phyloP scores from a whole-genome alignment of 257 asterid genomes.

The Nicotiana otophora region DNA sequence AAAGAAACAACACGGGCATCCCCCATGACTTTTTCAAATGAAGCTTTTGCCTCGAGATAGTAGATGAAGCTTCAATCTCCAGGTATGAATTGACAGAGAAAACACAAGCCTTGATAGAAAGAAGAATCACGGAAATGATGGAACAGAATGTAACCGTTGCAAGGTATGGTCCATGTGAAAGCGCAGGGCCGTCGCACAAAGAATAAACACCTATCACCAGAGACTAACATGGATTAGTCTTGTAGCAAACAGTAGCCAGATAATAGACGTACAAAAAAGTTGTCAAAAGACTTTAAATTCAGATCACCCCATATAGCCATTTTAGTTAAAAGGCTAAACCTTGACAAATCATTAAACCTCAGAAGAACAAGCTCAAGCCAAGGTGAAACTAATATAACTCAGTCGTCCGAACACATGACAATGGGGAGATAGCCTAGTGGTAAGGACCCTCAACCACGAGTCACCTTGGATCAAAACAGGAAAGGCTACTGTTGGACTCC shows the following conservation, averaged over 20 bases:
- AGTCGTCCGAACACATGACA: neutral
- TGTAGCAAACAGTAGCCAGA: neutral
- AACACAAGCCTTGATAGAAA: conserved; percentile 78
- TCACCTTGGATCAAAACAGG: neutral
- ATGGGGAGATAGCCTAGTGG: neutral
- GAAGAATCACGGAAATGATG: conserved; percentile 53
- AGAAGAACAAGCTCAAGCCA: neutral
- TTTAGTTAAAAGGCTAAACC: neutral
- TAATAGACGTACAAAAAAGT: neutral
- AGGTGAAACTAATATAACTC: neutral
- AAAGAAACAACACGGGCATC: conserved; percentile 92
- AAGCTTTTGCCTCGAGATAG: conserved; percentile 75
- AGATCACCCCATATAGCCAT: neutral
- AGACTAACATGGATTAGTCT: conserved; percentile 17
- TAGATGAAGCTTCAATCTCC: conserved; percentile 62
- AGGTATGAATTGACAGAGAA: conserved; percentile 80
- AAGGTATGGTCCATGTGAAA: conserved; percentile 82
- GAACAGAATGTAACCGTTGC: conserved; percentile 89
- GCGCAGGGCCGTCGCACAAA: conserved; percentile 59
- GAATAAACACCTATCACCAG: conserved; percentile 66
- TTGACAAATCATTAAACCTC: neutral
- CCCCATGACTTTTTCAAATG: conserved; percentile 98
- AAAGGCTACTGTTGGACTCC: neutral
- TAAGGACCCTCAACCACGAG: neutral
- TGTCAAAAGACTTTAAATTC: neutral